A percentile compares a stretch with the other conserved stretches of the same genome.
Conservation (phyloP, 2,329 filamentous ascomycete genomes). For the Paraphaeosphaeria sporulosa region DNA sequence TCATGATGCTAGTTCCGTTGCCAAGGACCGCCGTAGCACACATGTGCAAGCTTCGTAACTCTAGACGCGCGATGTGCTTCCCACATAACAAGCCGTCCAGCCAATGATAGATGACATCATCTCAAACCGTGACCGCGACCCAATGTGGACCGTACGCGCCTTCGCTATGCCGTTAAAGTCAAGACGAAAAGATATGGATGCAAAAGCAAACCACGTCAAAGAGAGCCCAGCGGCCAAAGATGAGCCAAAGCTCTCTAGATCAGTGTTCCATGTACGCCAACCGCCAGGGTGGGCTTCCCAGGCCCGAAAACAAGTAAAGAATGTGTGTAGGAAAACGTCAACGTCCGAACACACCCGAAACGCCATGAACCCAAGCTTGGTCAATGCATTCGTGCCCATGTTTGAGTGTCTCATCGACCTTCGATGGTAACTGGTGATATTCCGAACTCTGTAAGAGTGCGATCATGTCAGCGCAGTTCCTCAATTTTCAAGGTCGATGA, state of each 20-base stretch:
- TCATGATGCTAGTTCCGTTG: neutral
- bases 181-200: slow-evolving; percentile 2
- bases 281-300: neutral
- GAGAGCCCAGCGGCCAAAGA: neutral
- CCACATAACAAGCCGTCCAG: slow-evolving; percentile 3
- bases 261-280: slow-evolving; percentile 1
- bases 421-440: neutral
- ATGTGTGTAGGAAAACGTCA: neutral
- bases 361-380: neutral
- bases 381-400: neutral
- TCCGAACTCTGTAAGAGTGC: neutral
- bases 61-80: neutral
- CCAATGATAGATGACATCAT: neutral
- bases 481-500: slow-evolving; percentile 28
- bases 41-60: neutral
- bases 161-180: slow-evolving; percentile 11
- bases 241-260: slow-evolving; percentile 10
- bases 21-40: slow-evolving; percentile 1
- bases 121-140: neutral
- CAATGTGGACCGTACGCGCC: slow-evolving; percentile 3
- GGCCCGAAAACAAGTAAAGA: neutral
- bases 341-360: neutral
- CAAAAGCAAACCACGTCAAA: slow-evolving; percentile 7
- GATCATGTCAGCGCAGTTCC: slow-evolving; percentile 10
- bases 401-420: neutral